Evolutionary conservation across 2,329 filamentous ascomycete species (phyloP).

Genomic region (Pseudocercospora eumusae): DNA sequence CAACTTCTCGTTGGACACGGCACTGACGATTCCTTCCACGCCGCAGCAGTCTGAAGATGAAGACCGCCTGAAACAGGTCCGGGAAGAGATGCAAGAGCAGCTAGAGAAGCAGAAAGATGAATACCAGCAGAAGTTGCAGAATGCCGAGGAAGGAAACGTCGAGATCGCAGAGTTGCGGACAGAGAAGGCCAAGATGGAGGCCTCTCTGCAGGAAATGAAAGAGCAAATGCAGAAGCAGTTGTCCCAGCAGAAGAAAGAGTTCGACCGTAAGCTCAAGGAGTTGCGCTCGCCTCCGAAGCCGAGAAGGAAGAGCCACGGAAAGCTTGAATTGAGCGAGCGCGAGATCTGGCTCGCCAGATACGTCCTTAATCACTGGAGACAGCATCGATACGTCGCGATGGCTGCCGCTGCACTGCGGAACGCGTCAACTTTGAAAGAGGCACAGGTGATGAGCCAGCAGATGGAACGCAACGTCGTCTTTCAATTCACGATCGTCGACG

Average conservation of each 20-base stretch:
- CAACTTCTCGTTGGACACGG: constrained; percentile 93
- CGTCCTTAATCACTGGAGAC: constrained; percentile 73
- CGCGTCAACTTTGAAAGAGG: constrained; percentile 86
- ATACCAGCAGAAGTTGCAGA: constrained; percentile 74
- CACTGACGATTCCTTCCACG: constrained; percentile 90
- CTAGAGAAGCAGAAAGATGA: constrained; percentile 83
- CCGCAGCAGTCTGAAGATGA: constrained; percentile 82
- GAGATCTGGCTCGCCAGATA: constrained; percentile 71
- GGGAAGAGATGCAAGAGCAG: constrained; percentile 80
- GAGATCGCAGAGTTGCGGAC: constrained; percentile 81
- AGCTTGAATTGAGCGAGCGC: constrained; percentile 66
- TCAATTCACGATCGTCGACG: constrained; percentile 88
- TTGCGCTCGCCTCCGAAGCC: constrained; percentile 51
- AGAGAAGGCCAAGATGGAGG: constrained; percentile 84
- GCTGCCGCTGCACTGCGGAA: constrained; percentile 88
- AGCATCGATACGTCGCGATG: constrained; percentile 88
- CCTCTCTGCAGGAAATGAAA: constrained; percentile 74
- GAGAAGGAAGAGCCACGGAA: constrained; percentile 29
- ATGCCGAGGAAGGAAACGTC: constrained; percentile 70
- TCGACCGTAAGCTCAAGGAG: constrained; percentile 79
- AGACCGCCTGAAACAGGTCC: constrained; percentile 70
- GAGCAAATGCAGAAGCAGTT: constrained; percentile 87
- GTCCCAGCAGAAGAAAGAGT: constrained; percentile 77
- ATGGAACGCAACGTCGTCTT: constrained; percentile 92
- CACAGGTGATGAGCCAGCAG: constrained; percentile 96